phyloP scores from a whole-genome alignment of 2,329 filamentous ascomycete genomes.

The Periconia macrospinosa region DNA sequence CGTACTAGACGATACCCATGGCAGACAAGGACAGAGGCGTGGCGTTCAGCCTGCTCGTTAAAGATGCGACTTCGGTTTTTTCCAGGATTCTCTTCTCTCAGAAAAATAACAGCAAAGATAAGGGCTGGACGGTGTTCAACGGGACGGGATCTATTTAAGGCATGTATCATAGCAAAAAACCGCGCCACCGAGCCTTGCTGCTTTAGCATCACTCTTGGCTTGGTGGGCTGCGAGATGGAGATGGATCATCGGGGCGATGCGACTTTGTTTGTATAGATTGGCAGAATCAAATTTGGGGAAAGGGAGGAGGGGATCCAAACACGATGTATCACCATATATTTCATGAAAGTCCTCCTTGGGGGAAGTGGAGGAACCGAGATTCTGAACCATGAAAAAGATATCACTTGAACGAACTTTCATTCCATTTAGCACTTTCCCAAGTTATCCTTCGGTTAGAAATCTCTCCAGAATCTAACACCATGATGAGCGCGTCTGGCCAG shows the following conservation, averaged over 20 bases:
- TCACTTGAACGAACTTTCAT: too few species aligned
- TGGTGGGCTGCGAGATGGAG: neutral
- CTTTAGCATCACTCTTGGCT: neutral
- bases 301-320: too few species aligned
- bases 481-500: too few species aligned
- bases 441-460: too few species aligned
- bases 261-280: neutral
- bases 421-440: too few species aligned
- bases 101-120: neutral
- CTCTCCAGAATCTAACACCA: too few species aligned
- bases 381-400: too few species aligned
- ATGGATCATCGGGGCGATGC: neutral
- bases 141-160: neutral
- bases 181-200: neutral
- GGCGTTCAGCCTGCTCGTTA: too few species aligned
- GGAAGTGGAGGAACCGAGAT: too few species aligned
- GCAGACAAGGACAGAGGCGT: neutral
- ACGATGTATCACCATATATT: too few species aligned
- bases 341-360: too few species aligned
- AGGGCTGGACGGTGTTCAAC: neutral
- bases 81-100: neutral
- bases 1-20: slow-evolving; percentile 24
- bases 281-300: neutral
- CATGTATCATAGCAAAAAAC: slow-evolving; percentile 13
- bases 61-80: neutral